A percentile compares a stretch with the other conserved stretches of the same genome.
These are phyloP conservation scores for Hebeloma cylindrosporum DNA, from an alignment of 768 basidiomycete genomes.

Conservation along the genomic window DNA sequence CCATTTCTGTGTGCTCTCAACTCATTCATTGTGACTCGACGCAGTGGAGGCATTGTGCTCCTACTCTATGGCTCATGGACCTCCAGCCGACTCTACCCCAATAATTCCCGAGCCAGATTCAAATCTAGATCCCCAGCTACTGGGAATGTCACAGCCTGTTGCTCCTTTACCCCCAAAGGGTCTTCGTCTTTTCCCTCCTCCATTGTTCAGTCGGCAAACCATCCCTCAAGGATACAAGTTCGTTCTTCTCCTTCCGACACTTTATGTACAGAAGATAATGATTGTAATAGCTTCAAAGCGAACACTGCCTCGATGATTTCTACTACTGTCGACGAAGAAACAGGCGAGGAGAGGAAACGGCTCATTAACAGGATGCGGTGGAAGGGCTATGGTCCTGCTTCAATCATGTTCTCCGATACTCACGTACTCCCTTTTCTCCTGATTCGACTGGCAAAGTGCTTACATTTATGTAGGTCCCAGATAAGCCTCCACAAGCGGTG, in stretches of 20 bases:
- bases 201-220: conserved; percentile 80
- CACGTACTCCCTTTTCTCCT: conserved; percentile 33
- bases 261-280: not conserved
- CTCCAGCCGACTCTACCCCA: conserved; percentile 40
- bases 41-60: conserved; percentile 71
- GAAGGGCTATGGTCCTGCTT: conserved; percentile 77
- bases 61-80: conserved; percentile 70
- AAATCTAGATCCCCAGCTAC: conserved; percentile 54
- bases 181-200: conserved; percentile 82
- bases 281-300: conserved; percentile 61
- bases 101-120: conserved; percentile 6
- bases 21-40: not conserved
- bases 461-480: conserved; percentile 51
- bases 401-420: conserved; percentile 65
- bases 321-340: conserved; percentile 67
- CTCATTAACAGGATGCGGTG: conserved; percentile 87
- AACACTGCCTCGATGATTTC: conserved; percentile 74
- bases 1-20: conserved; percentile 1
- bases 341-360: conserved; percentile 78
- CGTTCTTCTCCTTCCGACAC: conserved; percentile 14
- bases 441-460: not conserved
- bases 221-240: conserved; percentile 84
- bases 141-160: conserved; percentile 20
- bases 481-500: conserved; percentile 59
- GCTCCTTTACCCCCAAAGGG: conserved; percentile 42